Conservation (phyloP, 129 eudicot genomes). For the Lonicera japonica region DNA sequence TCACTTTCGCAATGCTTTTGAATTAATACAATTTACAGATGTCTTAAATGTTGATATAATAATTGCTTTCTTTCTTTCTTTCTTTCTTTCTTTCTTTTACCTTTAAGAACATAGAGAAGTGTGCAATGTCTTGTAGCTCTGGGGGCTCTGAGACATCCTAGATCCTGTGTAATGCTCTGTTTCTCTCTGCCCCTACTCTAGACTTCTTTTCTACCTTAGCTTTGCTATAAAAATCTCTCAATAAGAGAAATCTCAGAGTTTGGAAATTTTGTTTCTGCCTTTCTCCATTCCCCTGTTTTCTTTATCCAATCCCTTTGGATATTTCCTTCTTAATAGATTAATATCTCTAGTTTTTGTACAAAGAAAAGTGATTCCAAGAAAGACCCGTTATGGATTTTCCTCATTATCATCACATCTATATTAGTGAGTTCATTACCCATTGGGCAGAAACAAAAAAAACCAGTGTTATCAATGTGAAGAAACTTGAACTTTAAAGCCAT, state of each 20-base stretch:
- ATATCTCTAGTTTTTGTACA: slow-evolving; percentile 7
- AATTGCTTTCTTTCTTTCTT: no score
- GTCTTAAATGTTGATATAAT: slow-evolving; percentile 7
- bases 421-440: not conserved
- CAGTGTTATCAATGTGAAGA: no score
- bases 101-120: slow-evolving; percentile 22
- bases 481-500: not conserved
- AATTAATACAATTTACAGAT: slow-evolving; percentile 2
- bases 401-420: slow-evolving; percentile 6
- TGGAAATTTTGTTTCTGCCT: slow-evolving; percentile 3
- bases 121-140: slow-evolving; percentile 35
- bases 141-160: not conserved
- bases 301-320: slow-evolving; percentile 21
- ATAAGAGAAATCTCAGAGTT: slow-evolving; percentile 17
- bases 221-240: slow-evolving; percentile 34
- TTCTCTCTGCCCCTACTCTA: slow-evolving; percentile 30
- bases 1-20: slow-evolving; percentile 8
- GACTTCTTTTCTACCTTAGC: slow-evolving; percentile 31
- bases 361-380: slow-evolving; percentile 9
- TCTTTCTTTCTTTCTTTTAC: slow-evolving; percentile 3
- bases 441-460: not conserved
- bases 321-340: slow-evolving; percentile 17
- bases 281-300: slow-evolving; percentile 11
- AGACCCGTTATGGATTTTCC: slow-evolving; percentile 18
- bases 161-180: slow-evolving; percentile 11